Conservation (phyloP, 164 flowering plant species). For the Dillenia turbinata region DNA sequence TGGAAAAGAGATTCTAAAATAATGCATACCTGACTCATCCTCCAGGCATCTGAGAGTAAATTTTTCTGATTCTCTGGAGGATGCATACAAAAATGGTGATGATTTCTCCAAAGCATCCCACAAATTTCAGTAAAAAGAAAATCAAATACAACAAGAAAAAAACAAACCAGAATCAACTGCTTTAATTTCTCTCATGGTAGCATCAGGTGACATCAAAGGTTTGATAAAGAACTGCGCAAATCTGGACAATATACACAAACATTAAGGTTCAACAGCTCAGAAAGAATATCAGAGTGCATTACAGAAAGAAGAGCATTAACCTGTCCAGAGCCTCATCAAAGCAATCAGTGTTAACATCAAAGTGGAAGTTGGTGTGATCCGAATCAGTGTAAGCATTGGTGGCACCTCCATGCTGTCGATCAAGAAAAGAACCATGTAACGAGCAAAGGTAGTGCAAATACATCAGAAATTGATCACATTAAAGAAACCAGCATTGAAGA, state of each 20-base stretch:
- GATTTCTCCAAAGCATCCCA: background rate
- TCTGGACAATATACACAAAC: constrained; percentile 36
- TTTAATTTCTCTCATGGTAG: constrained; percentile 88
- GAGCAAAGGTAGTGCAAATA: constrained; percentile 1
- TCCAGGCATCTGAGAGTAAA: constrained; percentile 82
- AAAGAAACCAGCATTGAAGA: no score
- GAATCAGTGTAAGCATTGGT: constrained; percentile 84
- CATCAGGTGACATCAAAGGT: constrained; percentile 97
- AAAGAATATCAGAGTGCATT: background rate
- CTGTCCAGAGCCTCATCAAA: constrained; percentile 95
- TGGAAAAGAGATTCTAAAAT: constrained; percentile 4
- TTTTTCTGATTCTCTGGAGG: constrained; percentile 84
- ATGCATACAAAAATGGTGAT: constrained; percentile 7
- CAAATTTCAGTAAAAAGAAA: background rate
- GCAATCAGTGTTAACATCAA: constrained; percentile 76
- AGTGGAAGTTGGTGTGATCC: constrained; percentile 77
- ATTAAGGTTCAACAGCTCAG: constrained; percentile 1
- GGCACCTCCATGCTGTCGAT: constrained; percentile 82
- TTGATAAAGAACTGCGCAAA: constrained; percentile 90
- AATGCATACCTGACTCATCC: constrained; percentile 79
- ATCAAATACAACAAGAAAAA: background rate
- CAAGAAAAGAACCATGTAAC: background rate
- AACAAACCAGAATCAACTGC: constrained; percentile 93
- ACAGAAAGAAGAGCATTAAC: constrained; percentile 24
- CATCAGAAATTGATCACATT: constrained; percentile 1